Evolutionary conservation across 169 alveolate species (phyloP).

Genomic region (Plasmodium berghei): DNA sequence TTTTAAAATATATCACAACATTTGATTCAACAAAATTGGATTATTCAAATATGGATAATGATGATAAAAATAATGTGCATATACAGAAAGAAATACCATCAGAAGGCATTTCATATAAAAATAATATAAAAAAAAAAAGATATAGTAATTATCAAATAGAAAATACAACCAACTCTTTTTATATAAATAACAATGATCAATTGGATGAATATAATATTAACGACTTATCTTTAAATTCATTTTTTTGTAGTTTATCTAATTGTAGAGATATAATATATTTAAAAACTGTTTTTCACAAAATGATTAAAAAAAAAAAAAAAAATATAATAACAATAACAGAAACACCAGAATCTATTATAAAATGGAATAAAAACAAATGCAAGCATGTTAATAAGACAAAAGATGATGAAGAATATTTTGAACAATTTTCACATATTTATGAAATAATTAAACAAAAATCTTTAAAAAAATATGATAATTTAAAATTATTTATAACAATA

Average conservation of each 20-base stretch:
- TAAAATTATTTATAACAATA: slow-evolving; percentile 30
- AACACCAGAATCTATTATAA: not conserved
- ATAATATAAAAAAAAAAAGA: not conserved
- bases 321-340: not conserved
- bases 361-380: not conserved
- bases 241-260: not conserved
- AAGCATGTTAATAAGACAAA: not conserved
- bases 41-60: not conserved
- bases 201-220: not conserved
- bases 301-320: slow-evolving; percentile 22
- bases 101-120: not conserved
- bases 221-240: not conserved
- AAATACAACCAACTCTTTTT: not conserved
- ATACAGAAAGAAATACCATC: no score
- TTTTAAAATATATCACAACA: slow-evolving; percentile 18
- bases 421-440: slow-evolving; percentile 9
- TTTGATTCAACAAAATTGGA: not conserved
- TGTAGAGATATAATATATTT: not conserved
- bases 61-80: no score
- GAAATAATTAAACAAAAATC: slow-evolving; percentile 17
- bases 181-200: not conserved
- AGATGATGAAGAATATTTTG: not conserved
- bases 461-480: slow-evolving; percentile 30
- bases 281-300: slow-evolving; percentile 6
- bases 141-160: not conserved